Evolutionary conservation across 352 stramenopile genomes (phyloP).

Genomic region (Globisporangium cylindrosporum): DNA sequence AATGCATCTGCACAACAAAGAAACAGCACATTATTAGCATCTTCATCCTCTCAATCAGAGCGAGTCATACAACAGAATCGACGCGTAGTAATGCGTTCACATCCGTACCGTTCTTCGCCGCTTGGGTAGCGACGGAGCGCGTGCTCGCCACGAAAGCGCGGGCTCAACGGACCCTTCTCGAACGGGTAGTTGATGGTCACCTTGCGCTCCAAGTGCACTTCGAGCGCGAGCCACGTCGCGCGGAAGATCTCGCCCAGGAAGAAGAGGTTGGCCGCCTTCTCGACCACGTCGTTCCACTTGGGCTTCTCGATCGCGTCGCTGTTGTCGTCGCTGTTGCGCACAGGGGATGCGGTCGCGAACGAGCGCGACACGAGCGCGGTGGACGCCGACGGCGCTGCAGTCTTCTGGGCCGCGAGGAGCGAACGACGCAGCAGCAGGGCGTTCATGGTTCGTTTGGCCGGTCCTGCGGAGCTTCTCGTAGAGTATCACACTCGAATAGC

Average conservation of each 20-base stretch:
- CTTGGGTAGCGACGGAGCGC: slow-evolving; percentile 98
- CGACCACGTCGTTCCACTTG: slow-evolving; percentile 65
- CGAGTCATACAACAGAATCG: not conserved
- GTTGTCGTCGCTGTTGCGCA: slow-evolving; percentile 9
- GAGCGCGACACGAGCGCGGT: slow-evolving; percentile 22
- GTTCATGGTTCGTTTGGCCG: slow-evolving; percentile 27
- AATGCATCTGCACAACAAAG: slow-evolving; percentile 90
- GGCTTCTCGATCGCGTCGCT: slow-evolving; percentile 46
- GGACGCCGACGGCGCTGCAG: slow-evolving; percentile 11
- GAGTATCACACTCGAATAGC: slow-evolving; percentile 16
- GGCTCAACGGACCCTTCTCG: slow-evolving; percentile 95
- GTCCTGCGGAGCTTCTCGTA: slow-evolving; percentile 7
- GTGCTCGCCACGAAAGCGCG: slow-evolving; percentile 98
- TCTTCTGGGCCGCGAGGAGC: slow-evolving; percentile 33
- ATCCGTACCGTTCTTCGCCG: slow-evolving; percentile 94
- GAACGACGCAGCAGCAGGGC: slow-evolving; percentile 62
- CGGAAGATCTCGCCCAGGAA: slow-evolving; percentile 82
- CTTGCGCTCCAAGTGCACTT: slow-evolving; percentile 89
- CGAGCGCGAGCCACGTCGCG: slow-evolving; percentile 75
- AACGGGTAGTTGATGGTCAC: slow-evolving; percentile 99
- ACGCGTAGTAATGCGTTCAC: not conserved
- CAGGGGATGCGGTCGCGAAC: slow-evolving; percentile 31
- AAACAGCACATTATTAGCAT: not conserved
- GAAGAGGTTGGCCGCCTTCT: slow-evolving; percentile 83
- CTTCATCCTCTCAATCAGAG: not conserved